Conservation (phyloP, 257 asterid genomes). For the Avicennia marina region DNA sequence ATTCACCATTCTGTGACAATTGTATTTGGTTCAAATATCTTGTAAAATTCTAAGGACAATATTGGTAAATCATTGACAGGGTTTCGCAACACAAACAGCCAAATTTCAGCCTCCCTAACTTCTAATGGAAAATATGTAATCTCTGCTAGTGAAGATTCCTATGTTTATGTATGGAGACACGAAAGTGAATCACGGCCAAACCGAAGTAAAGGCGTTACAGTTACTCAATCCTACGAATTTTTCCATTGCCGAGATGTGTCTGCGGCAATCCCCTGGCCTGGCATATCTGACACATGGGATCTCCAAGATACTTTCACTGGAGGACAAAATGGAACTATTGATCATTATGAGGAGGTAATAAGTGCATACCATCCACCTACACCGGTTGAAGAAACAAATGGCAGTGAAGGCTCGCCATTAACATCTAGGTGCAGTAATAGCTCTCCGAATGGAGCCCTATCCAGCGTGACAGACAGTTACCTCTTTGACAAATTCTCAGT, state of each 20-base stretch:
- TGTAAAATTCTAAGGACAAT: no score
- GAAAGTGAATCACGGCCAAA: conserved; percentile 77
- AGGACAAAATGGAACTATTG: conserved; percentile 32
- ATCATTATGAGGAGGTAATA: conserved; percentile 40
- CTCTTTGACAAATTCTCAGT: conserved; percentile 74
- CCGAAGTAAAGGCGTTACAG: conserved; percentile 70
- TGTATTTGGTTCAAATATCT: conserved; percentile 1
- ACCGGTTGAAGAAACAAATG: conserved; percentile 50
- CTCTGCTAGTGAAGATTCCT: conserved; percentile 93
- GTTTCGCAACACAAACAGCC: conserved; percentile 83
- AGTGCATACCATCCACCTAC: conserved; percentile 55
- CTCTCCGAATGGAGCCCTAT: conserved; percentile 52
- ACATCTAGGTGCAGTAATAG: conserved; percentile 51
- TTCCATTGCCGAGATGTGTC: conserved; percentile 94
- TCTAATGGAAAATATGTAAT: conserved; percentile 79
- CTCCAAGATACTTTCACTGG: conserved; percentile 33
- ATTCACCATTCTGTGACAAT: background rate
- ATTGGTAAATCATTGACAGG: conserved; percentile 53
- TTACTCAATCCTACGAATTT: conserved; percentile 72
- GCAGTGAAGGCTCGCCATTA: conserved; percentile 42
- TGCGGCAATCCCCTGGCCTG: conserved; percentile 95
- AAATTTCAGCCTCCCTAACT: conserved; percentile 84
- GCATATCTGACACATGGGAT: conserved; percentile 44
- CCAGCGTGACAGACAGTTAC: conserved; percentile 53
- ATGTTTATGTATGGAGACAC: conserved; percentile 90